phyloP scores from a whole-genome alignment of 2,329 filamentous ascomycete species.

The Cercospora sp. region DNA sequence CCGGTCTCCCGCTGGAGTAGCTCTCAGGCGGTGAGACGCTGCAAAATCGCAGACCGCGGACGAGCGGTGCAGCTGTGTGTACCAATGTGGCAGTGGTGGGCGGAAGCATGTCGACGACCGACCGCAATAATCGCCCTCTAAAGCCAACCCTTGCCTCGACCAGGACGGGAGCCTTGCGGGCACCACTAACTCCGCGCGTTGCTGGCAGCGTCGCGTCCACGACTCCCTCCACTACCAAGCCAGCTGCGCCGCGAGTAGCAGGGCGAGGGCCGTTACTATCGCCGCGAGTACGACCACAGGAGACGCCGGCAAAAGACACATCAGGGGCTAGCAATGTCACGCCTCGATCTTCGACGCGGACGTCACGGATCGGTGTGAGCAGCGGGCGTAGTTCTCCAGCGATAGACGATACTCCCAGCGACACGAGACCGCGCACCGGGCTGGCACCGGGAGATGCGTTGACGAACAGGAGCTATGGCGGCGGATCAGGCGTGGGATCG shows the following conservation, averaged over 20 bases:
- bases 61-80: not conserved
- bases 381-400: conserved; percentile 54
- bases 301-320: conserved; percentile 58
- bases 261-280: conserved; percentile 43
- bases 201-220: conserved; percentile 27
- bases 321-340: conserved; percentile 68
- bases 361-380: conserved; percentile 64
- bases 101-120: conserved; percentile 15
- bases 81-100: not conserved
- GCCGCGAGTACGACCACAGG: conserved; percentile 28
- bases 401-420: conserved; percentile 26
- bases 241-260: conserved; percentile 34
- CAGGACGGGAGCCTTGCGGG: conserved; percentile 35
- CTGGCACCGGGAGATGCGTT: conserved; percentile 17
- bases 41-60: not conserved
- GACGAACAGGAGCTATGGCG: conserved; percentile 21
- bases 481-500: conserved; percentile 23
- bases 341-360: conserved; percentile 73
- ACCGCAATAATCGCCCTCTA: conserved; percentile 20
- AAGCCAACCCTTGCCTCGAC: conserved; percentile 24
- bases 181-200: conserved; percentile 61
- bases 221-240: conserved; percentile 36
- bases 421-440: conserved; percentile 14
- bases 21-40: not conserved
- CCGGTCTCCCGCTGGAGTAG: not conserved